Conservation (phyloP, 805 yeast species). For the Debaryomyces hansenii region DNA sequence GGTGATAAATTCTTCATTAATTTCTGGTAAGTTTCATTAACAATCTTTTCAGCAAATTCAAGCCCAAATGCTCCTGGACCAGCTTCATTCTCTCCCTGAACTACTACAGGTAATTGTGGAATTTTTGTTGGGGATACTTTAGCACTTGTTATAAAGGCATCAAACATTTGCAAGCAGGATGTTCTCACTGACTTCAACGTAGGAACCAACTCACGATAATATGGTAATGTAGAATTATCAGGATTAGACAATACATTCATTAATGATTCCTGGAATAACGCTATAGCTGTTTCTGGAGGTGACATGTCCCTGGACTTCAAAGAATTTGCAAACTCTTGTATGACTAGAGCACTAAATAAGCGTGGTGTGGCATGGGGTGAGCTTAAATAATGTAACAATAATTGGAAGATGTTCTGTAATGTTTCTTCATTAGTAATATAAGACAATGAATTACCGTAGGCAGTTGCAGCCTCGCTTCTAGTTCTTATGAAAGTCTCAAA, state of each 20-base stretch:
- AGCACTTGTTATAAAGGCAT: constrained; percentile 75
- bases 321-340: constrained; percentile 63
- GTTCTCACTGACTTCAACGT: constrained; percentile 81
- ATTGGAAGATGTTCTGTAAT: constrained; percentile 37
- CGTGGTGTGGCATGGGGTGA: constrained; percentile 82
- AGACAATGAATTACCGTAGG: constrained; percentile 68
- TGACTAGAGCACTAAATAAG: constrained; percentile 62
- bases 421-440: constrained; percentile 41
- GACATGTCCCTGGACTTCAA: constrained; percentile 15
- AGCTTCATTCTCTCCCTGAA: constrained; percentile 91
- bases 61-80: constrained; percentile 91
- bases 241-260: constrained; percentile 42
- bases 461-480: constrained; percentile 71
- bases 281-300: constrained; percentile 16
- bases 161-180: constrained; percentile 79
- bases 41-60: constrained; percentile 69
- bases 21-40: constrained; percentile 64
- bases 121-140: constrained; percentile 67
- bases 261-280: constrained; percentile 25
- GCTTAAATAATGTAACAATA: constrained; percentile 43
- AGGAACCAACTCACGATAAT: constrained; percentile 83
- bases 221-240: constrained; percentile 40
- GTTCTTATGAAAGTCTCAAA: constrained; percentile 70
- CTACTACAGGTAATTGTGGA: constrained; percentile 84
- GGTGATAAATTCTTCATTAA: constrained; percentile 63